Evolutionary conservation across 495 filamentous ascomycete genomes (phyloP).

Genomic region (Lophium mytilinum): DNA sequence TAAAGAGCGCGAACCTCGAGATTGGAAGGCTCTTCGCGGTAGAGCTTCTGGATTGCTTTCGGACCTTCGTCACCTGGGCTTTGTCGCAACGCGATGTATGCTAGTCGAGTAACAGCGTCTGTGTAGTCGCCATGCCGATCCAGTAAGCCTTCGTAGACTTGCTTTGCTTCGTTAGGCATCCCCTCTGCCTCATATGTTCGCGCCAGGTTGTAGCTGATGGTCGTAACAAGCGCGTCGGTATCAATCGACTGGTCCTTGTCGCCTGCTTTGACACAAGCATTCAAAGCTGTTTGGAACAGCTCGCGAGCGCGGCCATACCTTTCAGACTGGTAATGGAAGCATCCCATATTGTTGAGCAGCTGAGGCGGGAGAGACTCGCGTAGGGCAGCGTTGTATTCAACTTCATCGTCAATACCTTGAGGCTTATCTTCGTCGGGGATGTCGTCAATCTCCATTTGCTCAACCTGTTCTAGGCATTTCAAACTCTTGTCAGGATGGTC

Average conservation of each 20-base stretch:
- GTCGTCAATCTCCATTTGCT: constrained; percentile 72
- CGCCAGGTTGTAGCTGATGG: constrained; percentile 92
- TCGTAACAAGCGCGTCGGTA: constrained; percentile 82
- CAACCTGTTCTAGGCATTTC: constrained; percentile 81
- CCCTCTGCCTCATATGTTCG: constrained; percentile 86
- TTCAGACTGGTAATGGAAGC: constrained; percentile 83
- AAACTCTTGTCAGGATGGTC: constrained; percentile 83
- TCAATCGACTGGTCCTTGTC: constrained; percentile 59
- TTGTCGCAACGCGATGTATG: constrained; percentile 82
- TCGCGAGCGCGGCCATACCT: constrained; percentile 72
- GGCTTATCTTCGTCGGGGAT: constrained; percentile 60
- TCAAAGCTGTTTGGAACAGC: constrained; percentile 80
- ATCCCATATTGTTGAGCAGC: constrained; percentile 92
- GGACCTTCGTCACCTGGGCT: constrained; percentile 78
- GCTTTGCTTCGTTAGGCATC: constrained; percentile 71
- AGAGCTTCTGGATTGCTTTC: constrained; percentile 71
- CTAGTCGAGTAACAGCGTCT: constrained; percentile 76
- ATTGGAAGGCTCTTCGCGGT: constrained; percentile 68
- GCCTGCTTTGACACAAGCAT: constrained; percentile 69
- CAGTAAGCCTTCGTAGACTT: constrained; percentile 77
- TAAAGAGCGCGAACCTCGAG: constrained; percentile 87
- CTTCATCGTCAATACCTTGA: constrained; percentile 49
- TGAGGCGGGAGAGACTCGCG: constrained; percentile 77
- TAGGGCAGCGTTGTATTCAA: constrained; percentile 43
- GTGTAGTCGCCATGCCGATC: constrained; percentile 81